These are phyloP conservation scores for Bryoerythrophyllum caledonicum DNA, from an alignment of 225 moss, liverwort and hornwort genomes.

Conservation along the genomic window DNA sequence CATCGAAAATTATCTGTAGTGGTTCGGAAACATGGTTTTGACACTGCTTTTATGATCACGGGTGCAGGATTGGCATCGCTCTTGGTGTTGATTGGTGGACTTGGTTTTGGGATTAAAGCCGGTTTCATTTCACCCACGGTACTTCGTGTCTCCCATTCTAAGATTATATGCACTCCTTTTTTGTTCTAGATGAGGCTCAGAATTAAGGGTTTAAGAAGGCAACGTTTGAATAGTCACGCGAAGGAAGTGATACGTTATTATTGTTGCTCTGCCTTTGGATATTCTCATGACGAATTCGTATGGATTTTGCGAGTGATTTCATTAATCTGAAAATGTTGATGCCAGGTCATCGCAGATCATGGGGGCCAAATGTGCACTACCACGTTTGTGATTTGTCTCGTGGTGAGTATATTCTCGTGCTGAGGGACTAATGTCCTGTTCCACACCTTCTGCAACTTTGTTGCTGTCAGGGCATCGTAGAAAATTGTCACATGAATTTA, in stretches of 20 bases:
- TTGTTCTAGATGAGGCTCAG: not conserved
- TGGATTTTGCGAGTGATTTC: not conserved
- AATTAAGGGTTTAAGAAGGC: constrained; percentile 1
- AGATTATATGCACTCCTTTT: not conserved
- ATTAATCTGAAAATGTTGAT: constrained; percentile 14
- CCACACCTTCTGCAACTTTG: not conserved
- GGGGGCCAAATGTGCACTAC: constrained; percentile 57
- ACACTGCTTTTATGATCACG: constrained; percentile 33
- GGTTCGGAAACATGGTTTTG: constrained; percentile 5
- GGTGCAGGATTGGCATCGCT: constrained; percentile 80
- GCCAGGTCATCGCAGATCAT: constrained; percentile 54
- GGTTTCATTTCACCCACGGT: constrained; percentile 66
- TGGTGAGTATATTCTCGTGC: constrained; percentile 32
- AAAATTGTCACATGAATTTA: not conserved
- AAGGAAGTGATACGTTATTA: not conserved
- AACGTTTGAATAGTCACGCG: not conserved
- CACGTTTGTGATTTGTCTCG: constrained; percentile 46
- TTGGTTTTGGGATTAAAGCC: constrained; percentile 44
- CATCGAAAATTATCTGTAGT: not conserved
- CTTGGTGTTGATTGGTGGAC: constrained; percentile 58
- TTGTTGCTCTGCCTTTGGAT: not conserved
- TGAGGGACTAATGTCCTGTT: not conserved
- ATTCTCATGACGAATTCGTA: constrained; percentile 2
- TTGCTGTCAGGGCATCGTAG: constrained; percentile 6
- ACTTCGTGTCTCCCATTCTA: constrained; percentile 14